Percentiles rank a stretch among this genome's conserved stretches.
phyloP scores from a whole-genome alignment of 2,329 filamentous ascomycete species.

The Sordariomycetes sp. region DNA sequence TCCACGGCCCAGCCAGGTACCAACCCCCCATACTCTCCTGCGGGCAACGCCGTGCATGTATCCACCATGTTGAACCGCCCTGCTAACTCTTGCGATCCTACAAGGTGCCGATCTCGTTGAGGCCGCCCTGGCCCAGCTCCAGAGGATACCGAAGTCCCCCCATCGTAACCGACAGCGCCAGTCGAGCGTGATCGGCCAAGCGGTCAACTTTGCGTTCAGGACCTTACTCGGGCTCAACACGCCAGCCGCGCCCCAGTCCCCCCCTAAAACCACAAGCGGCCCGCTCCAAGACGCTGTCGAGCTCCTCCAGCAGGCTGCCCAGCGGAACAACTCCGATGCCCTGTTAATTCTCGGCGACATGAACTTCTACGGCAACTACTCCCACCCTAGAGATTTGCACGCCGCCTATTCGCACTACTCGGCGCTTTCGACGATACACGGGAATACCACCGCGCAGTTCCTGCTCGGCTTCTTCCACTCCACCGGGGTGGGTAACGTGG shows the following conservation, averaged over 20 bases:
- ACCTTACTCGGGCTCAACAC: conserved; percentile 38
- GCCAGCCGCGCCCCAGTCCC: conserved; percentile 29
- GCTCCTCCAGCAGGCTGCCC: conserved; percentile 40
- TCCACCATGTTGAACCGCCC: not conserved
- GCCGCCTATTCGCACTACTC: conserved; percentile 75
- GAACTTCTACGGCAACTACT: conserved; percentile 94
- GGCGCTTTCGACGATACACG: conserved; percentile 61
- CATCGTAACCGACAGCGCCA: conserved; percentile 30
- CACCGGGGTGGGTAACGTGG: conserved; percentile 74
- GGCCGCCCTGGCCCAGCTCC: conserved; percentile 37
- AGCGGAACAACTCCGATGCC: conserved; percentile 63
- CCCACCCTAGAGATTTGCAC: conserved; percentile 71
- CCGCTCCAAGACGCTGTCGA: conserved; percentile 39
- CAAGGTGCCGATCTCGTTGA: conserved; percentile 43
- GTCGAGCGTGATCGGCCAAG: conserved; percentile 28
- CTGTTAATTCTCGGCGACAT: conserved; percentile 84
- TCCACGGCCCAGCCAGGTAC: not conserved
- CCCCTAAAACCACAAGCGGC: conserved; percentile 23
- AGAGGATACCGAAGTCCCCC: conserved; percentile 35
- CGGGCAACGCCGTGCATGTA: not conserved
- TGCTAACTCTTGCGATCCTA: conserved; percentile 4
- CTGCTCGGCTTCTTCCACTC: conserved; percentile 96
- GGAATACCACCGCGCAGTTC: conserved; percentile 87
- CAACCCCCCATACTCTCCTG: not conserved
- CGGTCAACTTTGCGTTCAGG: conserved; percentile 33